Percentiles rank a stretch among this genome's conserved stretches.
Conservation (phyloP, 2,329 filamentous ascomycete genomes). For the Helminthosporium solani region DNA sequence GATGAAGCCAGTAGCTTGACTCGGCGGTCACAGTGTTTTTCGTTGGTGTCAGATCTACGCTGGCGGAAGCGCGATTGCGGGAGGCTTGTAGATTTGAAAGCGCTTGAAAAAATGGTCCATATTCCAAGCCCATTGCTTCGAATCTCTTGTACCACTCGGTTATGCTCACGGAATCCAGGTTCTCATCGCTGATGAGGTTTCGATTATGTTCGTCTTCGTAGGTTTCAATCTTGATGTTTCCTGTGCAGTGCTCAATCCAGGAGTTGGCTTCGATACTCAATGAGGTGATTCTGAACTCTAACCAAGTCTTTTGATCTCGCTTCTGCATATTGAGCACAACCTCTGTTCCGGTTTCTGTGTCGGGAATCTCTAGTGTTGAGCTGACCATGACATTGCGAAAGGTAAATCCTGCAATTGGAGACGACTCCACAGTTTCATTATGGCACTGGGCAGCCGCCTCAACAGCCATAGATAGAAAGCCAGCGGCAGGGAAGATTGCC, state of each 20-base stretch:
- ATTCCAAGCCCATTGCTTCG: background rate
- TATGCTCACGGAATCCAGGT: background rate
- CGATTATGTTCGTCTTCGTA: background rate
- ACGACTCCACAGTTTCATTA: background rate
- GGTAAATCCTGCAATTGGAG: background rate
- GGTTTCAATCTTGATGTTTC: constrained; percentile 15
- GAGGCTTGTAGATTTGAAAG: background rate
- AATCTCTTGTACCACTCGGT: background rate
- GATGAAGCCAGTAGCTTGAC: constrained; percentile 38
- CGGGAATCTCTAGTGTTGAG: background rate
- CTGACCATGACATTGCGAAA: constrained; percentile 27
- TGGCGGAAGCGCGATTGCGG: constrained; percentile 10
- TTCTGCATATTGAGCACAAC: background rate
- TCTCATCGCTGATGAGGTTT: background rate
- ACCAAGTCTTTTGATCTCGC: constrained; percentile 16
- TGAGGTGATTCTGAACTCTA: constrained; percentile 21
- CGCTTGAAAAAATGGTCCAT: background rate
- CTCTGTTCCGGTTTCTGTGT: background rate
- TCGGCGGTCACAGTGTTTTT: constrained; percentile 14
- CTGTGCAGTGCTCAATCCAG: constrained; percentile 29
- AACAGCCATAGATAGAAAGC: constrained; percentile 12
- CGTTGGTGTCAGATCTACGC: constrained; percentile 9
- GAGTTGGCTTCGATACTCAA: constrained; percentile 5
- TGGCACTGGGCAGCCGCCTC: constrained; percentile 1
- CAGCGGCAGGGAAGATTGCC: constrained; percentile 26